These are phyloP conservation scores for Cyamopsis tetragonoloba DNA, from an alignment of 306 rosid genomes.

Conservation along the genomic window DNA sequence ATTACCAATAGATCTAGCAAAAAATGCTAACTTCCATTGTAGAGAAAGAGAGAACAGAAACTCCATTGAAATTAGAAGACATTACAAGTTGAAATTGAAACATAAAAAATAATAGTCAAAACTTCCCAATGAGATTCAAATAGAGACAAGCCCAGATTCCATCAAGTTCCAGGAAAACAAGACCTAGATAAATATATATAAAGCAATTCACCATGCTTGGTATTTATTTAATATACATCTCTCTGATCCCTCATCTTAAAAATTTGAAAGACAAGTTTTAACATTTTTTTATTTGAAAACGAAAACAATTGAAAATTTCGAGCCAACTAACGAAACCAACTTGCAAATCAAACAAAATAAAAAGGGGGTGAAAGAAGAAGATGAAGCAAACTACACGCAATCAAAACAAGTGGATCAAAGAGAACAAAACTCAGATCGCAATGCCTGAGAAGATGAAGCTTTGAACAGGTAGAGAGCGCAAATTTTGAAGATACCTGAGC, in stretches of 20 bases:
- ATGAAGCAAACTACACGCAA: constrained; percentile 17
- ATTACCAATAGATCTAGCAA: constrained; percentile 39
- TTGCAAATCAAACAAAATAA: background rate
- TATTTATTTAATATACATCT: background rate
- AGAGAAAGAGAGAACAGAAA: background rate
- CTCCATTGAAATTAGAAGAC: background rate
- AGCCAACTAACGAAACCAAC: background rate
- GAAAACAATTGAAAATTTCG: background rate
- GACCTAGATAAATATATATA: background rate
- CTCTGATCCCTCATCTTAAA: background rate
- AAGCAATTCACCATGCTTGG: constrained; percentile 5
- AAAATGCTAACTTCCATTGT: constrained; percentile 10
- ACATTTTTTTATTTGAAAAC: background rate
- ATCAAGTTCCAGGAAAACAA: constrained; percentile 5
- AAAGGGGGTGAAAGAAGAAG: background rate
- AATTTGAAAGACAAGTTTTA: background rate
- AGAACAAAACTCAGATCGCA: constrained; percentile 30
- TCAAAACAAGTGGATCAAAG: constrained; percentile 38
- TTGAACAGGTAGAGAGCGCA: background rate
- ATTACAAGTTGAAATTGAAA: constrained; percentile 1
- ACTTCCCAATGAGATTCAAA: constrained; percentile 20
- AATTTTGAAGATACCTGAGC: constrained; percentile 34
- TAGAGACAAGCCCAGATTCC: constrained; percentile 28
- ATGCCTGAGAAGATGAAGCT: constrained; percentile 10
- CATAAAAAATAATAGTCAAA: background rate